These are phyloP conservation scores for Lepidopterella palustris DNA, from an alignment of 495 filamentous ascomycete species.

Conservation along the genomic window DNA sequence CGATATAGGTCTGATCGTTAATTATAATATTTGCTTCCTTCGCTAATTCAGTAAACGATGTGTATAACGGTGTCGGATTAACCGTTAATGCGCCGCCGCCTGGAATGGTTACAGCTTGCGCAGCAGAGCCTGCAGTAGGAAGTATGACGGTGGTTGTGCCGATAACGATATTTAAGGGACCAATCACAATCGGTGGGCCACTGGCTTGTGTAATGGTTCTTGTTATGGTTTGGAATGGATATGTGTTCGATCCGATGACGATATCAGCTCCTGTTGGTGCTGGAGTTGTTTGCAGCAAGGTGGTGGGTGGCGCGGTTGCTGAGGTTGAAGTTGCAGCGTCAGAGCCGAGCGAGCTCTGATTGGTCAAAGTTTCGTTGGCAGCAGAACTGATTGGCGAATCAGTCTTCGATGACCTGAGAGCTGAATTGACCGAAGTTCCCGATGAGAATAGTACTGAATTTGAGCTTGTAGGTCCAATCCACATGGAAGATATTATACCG, in stretches of 20 bases:
- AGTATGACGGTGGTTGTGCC: not conserved
- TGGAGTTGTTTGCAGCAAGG: not conserved
- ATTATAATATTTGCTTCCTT: not conserved
- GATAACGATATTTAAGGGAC: not conserved
- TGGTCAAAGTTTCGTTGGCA: too few relatives aligned
- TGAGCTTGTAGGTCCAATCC: too few relatives aligned
- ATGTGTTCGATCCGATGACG: not conserved
- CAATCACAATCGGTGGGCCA: not conserved
- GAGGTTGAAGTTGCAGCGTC: too few relatives aligned
- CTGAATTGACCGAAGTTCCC: too few relatives aligned
- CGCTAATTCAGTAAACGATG: not conserved
- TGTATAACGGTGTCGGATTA: not conserved
- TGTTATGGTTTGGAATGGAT: not conserved
- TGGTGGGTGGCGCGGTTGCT: too few relatives aligned
- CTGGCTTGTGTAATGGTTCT: not conserved
- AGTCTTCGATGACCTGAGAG: too few relatives aligned
- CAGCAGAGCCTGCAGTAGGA: not conserved
- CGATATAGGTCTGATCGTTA: not conserved
- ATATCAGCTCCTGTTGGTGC: not conserved
- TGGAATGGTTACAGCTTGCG: not conserved
- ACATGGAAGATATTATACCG: too few relatives aligned
- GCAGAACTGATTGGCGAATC: too few relatives aligned
- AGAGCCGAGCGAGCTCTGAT: too few relatives aligned
- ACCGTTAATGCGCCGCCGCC: not conserved
- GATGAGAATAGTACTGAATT: too few relatives aligned